Percentiles rank a stretch among this genome's conserved stretches.
Conservation (phyloP, 1,139 yeast genomes). For the Citeromyces hawaiiensis region DNA sequence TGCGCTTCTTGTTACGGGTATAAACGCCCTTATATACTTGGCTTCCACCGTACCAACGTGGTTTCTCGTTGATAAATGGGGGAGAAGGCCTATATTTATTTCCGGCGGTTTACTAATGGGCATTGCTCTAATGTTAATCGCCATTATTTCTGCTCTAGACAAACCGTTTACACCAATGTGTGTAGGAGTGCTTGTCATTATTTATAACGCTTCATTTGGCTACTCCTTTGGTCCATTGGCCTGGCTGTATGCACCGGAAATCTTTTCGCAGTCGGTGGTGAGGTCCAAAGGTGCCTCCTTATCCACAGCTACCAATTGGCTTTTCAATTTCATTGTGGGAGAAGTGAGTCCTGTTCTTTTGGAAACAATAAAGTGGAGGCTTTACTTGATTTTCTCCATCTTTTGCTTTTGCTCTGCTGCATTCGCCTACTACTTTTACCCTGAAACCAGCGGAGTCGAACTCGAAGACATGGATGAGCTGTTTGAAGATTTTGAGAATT, state of each 20-base stretch:
- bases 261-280: constrained; percentile 34
- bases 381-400: constrained; percentile 34
- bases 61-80: constrained; percentile 42
- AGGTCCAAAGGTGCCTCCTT: constrained; percentile 40
- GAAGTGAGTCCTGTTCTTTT: constrained; percentile 38
- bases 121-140: constrained; percentile 24
- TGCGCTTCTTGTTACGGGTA: constrained; percentile 39
- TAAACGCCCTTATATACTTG: constrained; percentile 34
- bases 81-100: constrained; percentile 36
- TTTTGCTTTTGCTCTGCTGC: constrained; percentile 30
- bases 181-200: constrained; percentile 33
- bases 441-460: constrained; percentile 41
- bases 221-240: constrained; percentile 48
- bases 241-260: constrained; percentile 40
- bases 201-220: constrained; percentile 41
- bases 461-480: constrained; percentile 41
- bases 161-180: constrained; percentile 25
- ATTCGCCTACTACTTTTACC: constrained; percentile 32
- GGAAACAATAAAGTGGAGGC: constrained; percentile 32
- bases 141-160: constrained; percentile 26
- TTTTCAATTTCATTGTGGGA: constrained; percentile 40
- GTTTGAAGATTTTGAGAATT: constrained; percentile 24
- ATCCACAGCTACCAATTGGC: constrained; percentile 43
- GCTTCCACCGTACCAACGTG: constrained; percentile 37
- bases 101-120: constrained; percentile 38